Percentiles rank a stretch among this genome's conserved stretches.
phyloP scores from a whole-genome alignment of 495 filamentous ascomycete genomes.

The Penicillium steckii region DNA sequence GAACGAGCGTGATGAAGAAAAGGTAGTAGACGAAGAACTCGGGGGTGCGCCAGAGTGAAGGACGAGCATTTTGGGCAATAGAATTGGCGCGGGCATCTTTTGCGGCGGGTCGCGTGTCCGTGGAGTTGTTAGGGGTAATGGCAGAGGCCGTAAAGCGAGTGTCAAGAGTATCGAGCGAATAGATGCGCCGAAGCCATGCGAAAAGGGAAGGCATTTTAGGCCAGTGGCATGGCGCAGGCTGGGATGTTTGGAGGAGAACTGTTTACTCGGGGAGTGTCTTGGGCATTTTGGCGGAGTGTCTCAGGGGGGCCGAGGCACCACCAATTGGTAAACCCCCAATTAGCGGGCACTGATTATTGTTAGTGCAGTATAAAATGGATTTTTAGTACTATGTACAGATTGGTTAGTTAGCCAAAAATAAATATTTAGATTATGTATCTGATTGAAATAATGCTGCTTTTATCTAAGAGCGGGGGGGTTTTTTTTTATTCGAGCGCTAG shows the following conservation, averaged over 20 bases:
- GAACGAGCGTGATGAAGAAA: constrained; percentile 64
- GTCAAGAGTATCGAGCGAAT: constrained; percentile 89
- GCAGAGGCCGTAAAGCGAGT: constrained; percentile 80
- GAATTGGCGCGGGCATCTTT: constrained; percentile 48
- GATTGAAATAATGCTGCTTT: too few species aligned
- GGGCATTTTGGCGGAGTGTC: background rate
- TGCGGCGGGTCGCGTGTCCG: constrained; percentile 40
- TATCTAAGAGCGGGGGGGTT: too few species aligned
- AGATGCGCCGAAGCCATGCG: constrained; percentile 53
- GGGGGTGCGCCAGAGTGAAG: constrained; percentile 77
- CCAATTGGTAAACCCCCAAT: constrained; percentile 8
- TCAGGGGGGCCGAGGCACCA: constrained; percentile 10
- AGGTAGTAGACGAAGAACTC: constrained; percentile 86
- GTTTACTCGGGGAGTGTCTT: constrained; percentile 12
- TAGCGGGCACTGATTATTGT: constrained; percentile 5
- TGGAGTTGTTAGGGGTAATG: constrained; percentile 57
- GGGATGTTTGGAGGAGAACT: background rate
- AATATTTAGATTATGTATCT: too few species aligned
- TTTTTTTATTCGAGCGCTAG: background rate
- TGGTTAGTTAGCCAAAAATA: too few species aligned
- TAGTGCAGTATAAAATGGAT: background rate
- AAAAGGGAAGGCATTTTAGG: constrained; percentile 36
- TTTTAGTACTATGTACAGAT: background rate
- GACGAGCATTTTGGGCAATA: constrained; percentile 43
- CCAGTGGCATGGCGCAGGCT: constrained; percentile 31